phyloP scores from a whole-genome alignment of 495 filamentous ascomycete genomes.

The Diplogelasinospora grovesii region DNA sequence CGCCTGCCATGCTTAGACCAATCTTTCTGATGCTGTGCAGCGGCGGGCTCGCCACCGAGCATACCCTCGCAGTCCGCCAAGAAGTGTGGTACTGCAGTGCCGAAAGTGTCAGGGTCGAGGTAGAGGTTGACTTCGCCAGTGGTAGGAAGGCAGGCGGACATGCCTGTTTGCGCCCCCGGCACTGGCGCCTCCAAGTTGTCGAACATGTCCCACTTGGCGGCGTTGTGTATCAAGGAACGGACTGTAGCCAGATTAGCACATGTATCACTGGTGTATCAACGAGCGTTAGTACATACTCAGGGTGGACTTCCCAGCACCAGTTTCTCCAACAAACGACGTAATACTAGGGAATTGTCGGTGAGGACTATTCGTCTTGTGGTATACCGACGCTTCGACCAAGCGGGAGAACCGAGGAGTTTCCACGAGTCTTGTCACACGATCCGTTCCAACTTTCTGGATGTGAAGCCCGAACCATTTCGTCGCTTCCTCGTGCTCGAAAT shows the following conservation, averaged over 20 bases:
- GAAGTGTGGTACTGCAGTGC: not conserved
- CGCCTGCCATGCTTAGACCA: not conserved
- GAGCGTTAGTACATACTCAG: too few relatives aligned
- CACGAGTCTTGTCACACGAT: not conserved
- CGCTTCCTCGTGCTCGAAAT: too few relatives aligned
- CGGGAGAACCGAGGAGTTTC: not conserved
- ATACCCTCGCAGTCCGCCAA: not conserved
- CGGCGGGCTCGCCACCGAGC: not conserved
- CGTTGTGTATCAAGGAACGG: not conserved
- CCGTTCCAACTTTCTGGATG: not conserved
- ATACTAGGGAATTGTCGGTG: not conserved
- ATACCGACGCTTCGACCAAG: not conserved
- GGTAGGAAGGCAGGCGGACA: not conserved
- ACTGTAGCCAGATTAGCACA: too few relatives aligned
- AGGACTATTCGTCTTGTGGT: not conserved
- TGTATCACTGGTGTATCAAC: too few relatives aligned
- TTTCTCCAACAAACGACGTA: not conserved
- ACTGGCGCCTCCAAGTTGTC: not conserved
- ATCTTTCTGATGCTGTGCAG: not conserved
- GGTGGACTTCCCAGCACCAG: not conserved
- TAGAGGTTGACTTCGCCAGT: not conserved
- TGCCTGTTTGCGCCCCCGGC: not conserved
- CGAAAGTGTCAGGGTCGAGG: not conserved
- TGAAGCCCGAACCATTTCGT: not conserved
- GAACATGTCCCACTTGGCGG: not conserved